Percentiles rank a stretch among this genome's conserved stretches.
Conservation (phyloP, 768 basidiomycete species). For the Suillus weaverae region DNA sequence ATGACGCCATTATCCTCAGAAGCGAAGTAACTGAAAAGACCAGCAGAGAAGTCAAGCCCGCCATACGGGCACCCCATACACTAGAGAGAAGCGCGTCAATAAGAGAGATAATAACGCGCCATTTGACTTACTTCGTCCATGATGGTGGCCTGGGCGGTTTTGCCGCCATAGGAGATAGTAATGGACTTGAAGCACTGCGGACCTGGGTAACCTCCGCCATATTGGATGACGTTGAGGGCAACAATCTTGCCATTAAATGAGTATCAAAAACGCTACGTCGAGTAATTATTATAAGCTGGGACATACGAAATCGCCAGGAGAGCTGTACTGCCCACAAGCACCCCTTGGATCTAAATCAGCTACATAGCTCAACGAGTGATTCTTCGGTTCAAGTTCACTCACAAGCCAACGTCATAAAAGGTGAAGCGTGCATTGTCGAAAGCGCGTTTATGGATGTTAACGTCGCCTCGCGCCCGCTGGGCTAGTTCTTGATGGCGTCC, state of each 20-base stretch:
- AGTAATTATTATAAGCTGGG: too few relatives aligned
- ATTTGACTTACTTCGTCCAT: constrained; percentile 51
- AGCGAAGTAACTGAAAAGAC: constrained; percentile 64
- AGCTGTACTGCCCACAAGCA: constrained; percentile 50
- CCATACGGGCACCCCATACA: constrained; percentile 66
- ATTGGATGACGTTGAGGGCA: constrained; percentile 41
- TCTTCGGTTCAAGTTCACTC: constrained; percentile 13
- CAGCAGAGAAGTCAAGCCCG: constrained; percentile 68
- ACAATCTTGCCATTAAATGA: constrained; percentile 32
- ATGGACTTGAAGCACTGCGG: constrained; percentile 65
- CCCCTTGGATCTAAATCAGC: constrained; percentile 37
- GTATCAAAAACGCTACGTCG: constrained; percentile 41
- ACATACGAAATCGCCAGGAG: constrained; percentile 42
- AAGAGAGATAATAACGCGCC: background rate
- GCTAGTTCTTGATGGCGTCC: constrained; percentile 48
- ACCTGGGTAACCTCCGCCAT: constrained; percentile 58
- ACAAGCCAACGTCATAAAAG: constrained; percentile 57
- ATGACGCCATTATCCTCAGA: constrained; percentile 50
- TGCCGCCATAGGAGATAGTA: constrained; percentile 56
- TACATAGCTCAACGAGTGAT: constrained; percentile 12
- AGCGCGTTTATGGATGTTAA: constrained; percentile 35
- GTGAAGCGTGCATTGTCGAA: constrained; percentile 44
- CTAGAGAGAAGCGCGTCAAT: constrained; percentile 30
- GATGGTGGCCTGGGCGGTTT: constrained; percentile 52
- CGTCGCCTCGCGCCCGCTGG: constrained; percentile 41